A percentile compares a stretch with the other conserved stretches of the same genome.
Evolutionary conservation across 2,329 filamentous ascomycete genomes (phyloP).

Genomic region (Diaporthe batatas): DNA sequence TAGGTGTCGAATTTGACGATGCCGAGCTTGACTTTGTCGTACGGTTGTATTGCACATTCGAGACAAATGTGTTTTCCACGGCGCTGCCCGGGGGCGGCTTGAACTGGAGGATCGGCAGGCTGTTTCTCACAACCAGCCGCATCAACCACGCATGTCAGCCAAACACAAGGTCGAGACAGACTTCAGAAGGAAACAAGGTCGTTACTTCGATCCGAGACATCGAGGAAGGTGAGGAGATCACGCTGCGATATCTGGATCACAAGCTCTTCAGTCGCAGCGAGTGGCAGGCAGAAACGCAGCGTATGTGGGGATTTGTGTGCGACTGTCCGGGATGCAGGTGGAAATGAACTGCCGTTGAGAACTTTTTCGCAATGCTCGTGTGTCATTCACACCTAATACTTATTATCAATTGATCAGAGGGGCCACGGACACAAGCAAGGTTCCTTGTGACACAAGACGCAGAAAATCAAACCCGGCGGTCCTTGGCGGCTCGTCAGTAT

Average conservation of each 20-base stretch:
- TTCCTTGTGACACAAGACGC: neutral
- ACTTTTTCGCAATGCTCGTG: fast-evolving
- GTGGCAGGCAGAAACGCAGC: slow-evolving; percentile 8
- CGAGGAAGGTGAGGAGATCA: slow-evolving; percentile 31
- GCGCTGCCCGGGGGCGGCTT: neutral
- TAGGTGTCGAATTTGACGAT: neutral
- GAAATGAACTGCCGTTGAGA: neutral
- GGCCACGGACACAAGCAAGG: neutral
- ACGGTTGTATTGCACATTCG: slow-evolving; percentile 35
- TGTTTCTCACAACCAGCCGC: slow-evolving; percentile 26
- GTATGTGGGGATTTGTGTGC: slow-evolving; percentile 28
- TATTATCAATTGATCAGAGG: neutral
- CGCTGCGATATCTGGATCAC: slow-evolving; percentile 31
- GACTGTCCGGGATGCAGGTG: neutral
- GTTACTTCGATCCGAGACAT: slow-evolving; percentile 30
- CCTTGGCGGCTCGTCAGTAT: neutral
- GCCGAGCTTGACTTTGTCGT: slow-evolving; percentile 17
- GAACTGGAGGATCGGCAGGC: slow-evolving; percentile 21
- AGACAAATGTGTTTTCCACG: slow-evolving; percentile 31
- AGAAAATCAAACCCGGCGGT: neutral
- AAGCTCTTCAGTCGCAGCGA: slow-evolving; percentile 9
- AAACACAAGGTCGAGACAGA: slow-evolving; percentile 32
- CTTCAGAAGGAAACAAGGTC: slow-evolving; percentile 24
- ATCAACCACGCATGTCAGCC: slow-evolving; percentile 36
- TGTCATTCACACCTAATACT: too few relatives aligned